Conservation (phyloP, 116 monocot genomes). For the Iris pallida region DNA sequence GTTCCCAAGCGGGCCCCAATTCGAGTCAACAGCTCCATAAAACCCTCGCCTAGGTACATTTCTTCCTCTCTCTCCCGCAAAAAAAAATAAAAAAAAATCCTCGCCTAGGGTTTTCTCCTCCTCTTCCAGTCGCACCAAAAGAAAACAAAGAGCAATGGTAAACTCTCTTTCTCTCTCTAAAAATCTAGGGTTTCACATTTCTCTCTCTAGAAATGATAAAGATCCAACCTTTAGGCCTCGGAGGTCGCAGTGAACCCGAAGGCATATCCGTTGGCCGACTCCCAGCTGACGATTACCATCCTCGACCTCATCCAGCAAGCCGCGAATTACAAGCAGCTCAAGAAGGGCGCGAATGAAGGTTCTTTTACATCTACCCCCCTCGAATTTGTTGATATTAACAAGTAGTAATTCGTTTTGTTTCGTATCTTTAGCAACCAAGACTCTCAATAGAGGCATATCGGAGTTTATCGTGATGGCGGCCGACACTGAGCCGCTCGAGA, state of each 20-base stretch:
- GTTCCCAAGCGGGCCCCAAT: too few relatives aligned
- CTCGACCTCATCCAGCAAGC: conserved; percentile 45
- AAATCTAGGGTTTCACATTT: too few relatives aligned
- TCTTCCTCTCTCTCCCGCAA: too few relatives aligned
- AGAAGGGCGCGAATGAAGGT: conserved; percentile 55
- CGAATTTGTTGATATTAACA: background rate
- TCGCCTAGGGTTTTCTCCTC: too few relatives aligned
- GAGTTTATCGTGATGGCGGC: conserved; percentile 54
- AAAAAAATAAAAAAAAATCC: too few relatives aligned
- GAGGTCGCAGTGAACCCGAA: conserved; percentile 41
- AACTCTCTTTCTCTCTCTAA: too few relatives aligned
- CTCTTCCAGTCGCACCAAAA: too few relatives aligned
- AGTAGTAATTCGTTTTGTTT: background rate
- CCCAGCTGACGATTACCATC: conserved; percentile 43
- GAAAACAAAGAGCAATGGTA: too few relatives aligned
- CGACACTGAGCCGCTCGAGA: conserved; percentile 44
- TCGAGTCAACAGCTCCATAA: too few relatives aligned
- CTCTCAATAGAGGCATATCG: conserved; percentile 43
- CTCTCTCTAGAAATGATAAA: too few relatives aligned
- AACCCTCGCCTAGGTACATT: too few relatives aligned
- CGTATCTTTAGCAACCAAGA: conserved; percentile 28
- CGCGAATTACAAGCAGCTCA: conserved; percentile 47
- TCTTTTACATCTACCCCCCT: too few relatives aligned
- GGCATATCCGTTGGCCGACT: conserved; percentile 48
- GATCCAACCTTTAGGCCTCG: conserved; percentile 13